phyloP scores from a whole-genome alignment of 2,329 filamentous ascomycete genomes.

The Zymoseptoria tritici region DNA sequence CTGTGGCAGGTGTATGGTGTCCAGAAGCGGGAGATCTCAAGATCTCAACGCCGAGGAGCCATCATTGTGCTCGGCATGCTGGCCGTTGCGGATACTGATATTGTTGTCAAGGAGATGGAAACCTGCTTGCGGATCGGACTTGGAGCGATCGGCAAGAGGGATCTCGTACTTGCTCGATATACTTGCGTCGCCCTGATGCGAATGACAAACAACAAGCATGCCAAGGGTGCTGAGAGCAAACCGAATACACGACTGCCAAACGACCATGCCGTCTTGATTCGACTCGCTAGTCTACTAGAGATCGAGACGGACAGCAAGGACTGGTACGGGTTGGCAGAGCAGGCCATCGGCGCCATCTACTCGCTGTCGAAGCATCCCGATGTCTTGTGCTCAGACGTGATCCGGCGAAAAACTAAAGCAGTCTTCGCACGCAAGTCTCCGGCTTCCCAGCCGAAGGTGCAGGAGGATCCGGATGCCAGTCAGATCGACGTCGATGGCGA shows the following conservation, averaged over 20 bases:
- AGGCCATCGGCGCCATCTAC: conserved; percentile 93
- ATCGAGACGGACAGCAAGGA: conserved; percentile 85
- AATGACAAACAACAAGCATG: conserved; percentile 77
- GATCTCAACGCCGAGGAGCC: conserved; percentile 78
- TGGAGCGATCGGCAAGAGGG: conserved; percentile 68
- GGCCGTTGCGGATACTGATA: conserved; percentile 82
- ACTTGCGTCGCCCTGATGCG: conserved; percentile 88
- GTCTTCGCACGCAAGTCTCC: conserved; percentile 61
- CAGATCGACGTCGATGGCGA: conserved; percentile 30
- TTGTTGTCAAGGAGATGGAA: conserved; percentile 91
- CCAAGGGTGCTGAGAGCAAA: conserved; percentile 61
- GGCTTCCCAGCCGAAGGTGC: conserved; percentile 20
- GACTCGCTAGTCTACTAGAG: conserved; percentile 77
- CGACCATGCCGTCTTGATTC: conserved; percentile 77
- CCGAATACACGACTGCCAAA: conserved; percentile 72
- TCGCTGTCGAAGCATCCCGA: conserved; percentile 90
- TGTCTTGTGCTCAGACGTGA: conserved; percentile 81
- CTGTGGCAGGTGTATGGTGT: conserved; percentile 97
- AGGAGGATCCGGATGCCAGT: conserved; percentile 15
- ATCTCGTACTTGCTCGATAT: conserved; percentile 85
- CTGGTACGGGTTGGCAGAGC: conserved; percentile 88
- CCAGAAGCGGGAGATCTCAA: conserved; percentile 86
- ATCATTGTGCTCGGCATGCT: conserved; percentile 98
- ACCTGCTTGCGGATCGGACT: conserved; percentile 86
- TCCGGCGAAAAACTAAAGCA: conserved; percentile 74